A percentile compares a stretch with the other conserved stretches of the same genome.
These are phyloP conservation scores for Delitschia confertaspora DNA, from an alignment of 495 filamentous ascomycete species.

Conservation along the genomic window DNA sequence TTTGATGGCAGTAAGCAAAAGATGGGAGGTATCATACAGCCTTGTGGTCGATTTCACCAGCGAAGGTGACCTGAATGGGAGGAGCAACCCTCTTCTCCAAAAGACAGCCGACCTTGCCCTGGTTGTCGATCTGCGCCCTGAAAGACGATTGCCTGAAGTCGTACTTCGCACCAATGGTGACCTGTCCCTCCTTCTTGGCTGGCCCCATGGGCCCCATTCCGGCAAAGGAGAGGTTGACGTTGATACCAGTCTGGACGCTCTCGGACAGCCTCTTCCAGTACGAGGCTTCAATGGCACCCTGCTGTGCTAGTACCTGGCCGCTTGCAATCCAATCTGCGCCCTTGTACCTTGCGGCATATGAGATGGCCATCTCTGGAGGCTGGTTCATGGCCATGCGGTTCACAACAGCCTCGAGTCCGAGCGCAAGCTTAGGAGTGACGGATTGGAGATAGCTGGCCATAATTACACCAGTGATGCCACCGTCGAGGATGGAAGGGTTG, in stretches of 20 bases:
- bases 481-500: conserved; percentile 88
- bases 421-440: conserved; percentile 73
- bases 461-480: conserved; percentile 85
- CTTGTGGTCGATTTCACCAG: conserved; percentile 92
- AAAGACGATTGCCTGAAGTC: conserved; percentile 93
- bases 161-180: conserved; percentile 92
- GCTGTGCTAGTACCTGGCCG: conserved; percentile 73
- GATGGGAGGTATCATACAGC: conserved; percentile 60
- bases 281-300: conserved; percentile 76
- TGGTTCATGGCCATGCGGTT: conserved; percentile 68
- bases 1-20: background rate
- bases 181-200: conserved; percentile 71
- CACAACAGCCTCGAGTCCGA: conserved; percentile 91
- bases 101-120: conserved; percentile 83
- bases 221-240: conserved; percentile 78
- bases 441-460: conserved; percentile 93
- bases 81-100: conserved; percentile 92
- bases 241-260: conserved; percentile 89
- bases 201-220: conserved; percentile 49
- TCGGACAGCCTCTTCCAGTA: conserved; percentile 96
- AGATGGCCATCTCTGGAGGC: conserved; percentile 73
- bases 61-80: conserved; percentile 83
- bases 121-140: conserved; percentile 89
- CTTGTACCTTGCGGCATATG: conserved; percentile 86
- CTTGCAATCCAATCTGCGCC: conserved; percentile 83